These are phyloP conservation scores for Trametes cubensis DNA, from an alignment of 768 basidiomycete genomes.

Conservation along the genomic window DNA sequence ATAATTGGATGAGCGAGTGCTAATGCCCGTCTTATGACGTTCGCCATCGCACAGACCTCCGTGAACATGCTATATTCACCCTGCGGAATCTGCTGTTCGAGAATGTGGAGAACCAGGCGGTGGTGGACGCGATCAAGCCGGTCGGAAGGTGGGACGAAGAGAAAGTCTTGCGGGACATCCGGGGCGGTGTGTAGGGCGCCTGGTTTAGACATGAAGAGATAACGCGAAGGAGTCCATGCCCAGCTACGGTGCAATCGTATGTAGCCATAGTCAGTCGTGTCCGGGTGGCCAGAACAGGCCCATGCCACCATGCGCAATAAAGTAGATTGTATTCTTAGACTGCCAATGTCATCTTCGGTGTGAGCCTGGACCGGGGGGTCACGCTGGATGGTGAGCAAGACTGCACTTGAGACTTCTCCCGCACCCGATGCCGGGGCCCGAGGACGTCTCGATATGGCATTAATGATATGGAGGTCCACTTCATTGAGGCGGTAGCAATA, in stretches of 20 bases:
- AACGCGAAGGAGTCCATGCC: too few species aligned
- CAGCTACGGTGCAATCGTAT: not conserved
- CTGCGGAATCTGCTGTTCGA: conserved; percentile 75
- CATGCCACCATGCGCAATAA: too few species aligned
- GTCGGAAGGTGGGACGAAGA: conserved; percentile 58
- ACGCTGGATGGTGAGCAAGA: too few species aligned
- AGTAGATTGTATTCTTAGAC: too few species aligned
- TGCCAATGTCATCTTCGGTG: too few species aligned
- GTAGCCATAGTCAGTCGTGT: not conserved
- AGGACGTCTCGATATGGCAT: too few species aligned
- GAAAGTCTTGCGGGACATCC: conserved; percentile 50
- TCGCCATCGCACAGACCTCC: conserved; percentile 58
- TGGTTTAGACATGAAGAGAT: too few species aligned
- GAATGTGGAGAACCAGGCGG: conserved; percentile 78
- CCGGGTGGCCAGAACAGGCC: too few species aligned
- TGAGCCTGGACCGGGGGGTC: too few species aligned
- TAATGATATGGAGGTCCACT: too few species aligned
- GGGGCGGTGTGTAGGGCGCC: conserved; percentile 18
- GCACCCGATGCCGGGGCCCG: too few species aligned
- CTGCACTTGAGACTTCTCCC: too few species aligned
- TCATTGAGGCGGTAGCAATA: not conserved
- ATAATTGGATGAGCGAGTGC: conserved; percentile 7
- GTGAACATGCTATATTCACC: conserved; percentile 90
- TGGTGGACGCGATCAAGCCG: conserved; percentile 75
- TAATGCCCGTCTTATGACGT: conserved; percentile 7